Evolutionary conservation across 2,329 filamentous ascomycete genomes (phyloP), one percentile per base, ranked within the genome.

Genomic region (Alternaria angustiovoidea): DNA sequence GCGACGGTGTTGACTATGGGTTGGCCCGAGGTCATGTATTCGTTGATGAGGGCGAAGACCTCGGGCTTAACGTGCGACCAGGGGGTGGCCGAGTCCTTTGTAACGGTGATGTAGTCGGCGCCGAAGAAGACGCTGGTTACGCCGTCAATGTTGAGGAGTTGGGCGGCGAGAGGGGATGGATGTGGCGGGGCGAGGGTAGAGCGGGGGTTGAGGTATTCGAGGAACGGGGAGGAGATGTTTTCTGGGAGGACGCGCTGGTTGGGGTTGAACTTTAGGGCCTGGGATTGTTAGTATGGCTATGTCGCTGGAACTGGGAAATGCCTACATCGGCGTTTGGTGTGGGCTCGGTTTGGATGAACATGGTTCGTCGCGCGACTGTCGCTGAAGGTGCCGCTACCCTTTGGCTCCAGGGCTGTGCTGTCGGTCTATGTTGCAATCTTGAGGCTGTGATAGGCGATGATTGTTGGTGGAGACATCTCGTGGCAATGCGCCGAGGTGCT

Each of bases 31-130:
- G 92, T 95, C 61, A 99, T 89, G 38, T 91, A 89, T 81, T 98
- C 94, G 51, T 93, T 98, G 78, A 99, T 97, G 62, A 98, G 84
- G 63, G 92, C 91, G 80, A 98, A 99, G 30, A 98, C 88, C 79
- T 99, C 95, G 1, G 95, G 94, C 74, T 95, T 95, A 72, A 99
- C 89, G 78, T 97, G 93, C 39, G 92, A 91, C 95, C 95, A 99
- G 73, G 94, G 92, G 3, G 91, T 91, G 68, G 95, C 91, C 65
- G 88, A 85, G 48, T 92, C 88, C 80, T 99, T 99, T 43, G 91
- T 97, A 36, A 99, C 91, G 12, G 95, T 99, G 80, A 99, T 98
- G 82, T 97, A 98, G 78, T 99, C 94, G 34, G 88, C 82, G 53
- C 94, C 95, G 80, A 96, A 97, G 81, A 98, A 98, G 22, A 99